These are phyloP conservation scores for Pythium myriotylum DNA, from an alignment of 352 stramenopile genomes.

Conservation along the genomic window DNA sequence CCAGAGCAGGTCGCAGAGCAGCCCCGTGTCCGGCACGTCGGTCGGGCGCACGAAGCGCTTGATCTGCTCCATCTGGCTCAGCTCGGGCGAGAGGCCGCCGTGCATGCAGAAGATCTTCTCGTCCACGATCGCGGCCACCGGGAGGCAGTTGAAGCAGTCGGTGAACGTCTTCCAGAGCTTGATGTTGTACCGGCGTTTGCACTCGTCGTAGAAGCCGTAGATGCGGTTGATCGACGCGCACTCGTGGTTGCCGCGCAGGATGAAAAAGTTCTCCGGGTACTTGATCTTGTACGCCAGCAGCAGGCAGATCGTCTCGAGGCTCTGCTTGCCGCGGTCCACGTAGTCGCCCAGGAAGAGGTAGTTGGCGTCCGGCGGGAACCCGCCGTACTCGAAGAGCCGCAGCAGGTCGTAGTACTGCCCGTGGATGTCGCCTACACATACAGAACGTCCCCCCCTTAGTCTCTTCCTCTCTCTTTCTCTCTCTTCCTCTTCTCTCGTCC, in stretches of 20 bases:
- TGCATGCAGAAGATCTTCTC: neutral
- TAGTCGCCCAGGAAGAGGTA: slow-evolving; percentile 36
- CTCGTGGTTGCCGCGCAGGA: no score
- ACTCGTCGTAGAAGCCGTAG: slow-evolving; percentile 58
- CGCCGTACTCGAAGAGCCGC: slow-evolving; percentile 87
- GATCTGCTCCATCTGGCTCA: neutral
- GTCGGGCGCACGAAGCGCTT: neutral
- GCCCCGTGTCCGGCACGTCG: neutral
- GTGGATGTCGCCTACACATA: slow-evolving; percentile 91
- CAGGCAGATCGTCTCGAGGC: neutral
- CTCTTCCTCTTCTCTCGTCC: neutral
- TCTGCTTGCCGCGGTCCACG: neutral
- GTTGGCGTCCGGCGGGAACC: slow-evolving; percentile 68
- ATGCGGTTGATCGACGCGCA: slow-evolving; percentile 94
- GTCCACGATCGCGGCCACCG: neutral
- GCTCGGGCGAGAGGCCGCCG: neutral
- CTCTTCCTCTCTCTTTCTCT: no score
- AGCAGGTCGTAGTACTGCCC: slow-evolving; percentile 95
- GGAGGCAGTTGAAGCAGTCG: neutral
- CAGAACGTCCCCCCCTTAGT: no score
- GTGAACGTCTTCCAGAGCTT: slow-evolving; percentile 1
- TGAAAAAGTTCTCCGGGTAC: slow-evolving; percentile 49
- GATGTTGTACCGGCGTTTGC: neutral
- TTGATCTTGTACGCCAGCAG: slow-evolving; percentile 1
- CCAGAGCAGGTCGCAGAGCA: neutral